Evolutionary conservation across 495 filamentous ascomycete species (phyloP), one percentile per base, ranked within the genome.

Genomic region (Geopyxis carbonaria): DNA sequence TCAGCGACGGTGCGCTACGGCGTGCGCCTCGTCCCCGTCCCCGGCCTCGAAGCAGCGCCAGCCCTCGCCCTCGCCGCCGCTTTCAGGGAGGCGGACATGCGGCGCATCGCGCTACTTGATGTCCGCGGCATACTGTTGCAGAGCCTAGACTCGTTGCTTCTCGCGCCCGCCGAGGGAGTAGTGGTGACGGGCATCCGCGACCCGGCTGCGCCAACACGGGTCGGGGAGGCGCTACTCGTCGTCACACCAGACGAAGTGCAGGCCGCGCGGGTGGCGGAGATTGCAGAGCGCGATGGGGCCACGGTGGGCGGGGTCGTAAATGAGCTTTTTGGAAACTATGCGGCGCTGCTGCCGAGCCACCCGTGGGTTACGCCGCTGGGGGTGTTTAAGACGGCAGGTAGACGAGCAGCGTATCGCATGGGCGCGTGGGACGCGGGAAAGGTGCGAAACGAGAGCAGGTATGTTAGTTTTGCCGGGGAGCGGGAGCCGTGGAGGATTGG

Each of bases 341-440:
- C 78, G 1, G 56, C 80, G 50, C 69, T 89, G 9, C 62, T 92
- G 0, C 83, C 83, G 2, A 82, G 87, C 50, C 67, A 75, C 15
- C 68, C 67, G 15, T 87, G 82, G 50, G 73, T 70, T 3, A 58
- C 86, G 5, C 50, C 84, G 3, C 74, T 73, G 18, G 70, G 71
- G 3, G 82, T 86, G 50, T 87, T 87, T 50, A 67, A 78, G 2
- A 47, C 44, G 3, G 44, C 20, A 2, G 54, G 60, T 1, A 59
- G 75, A 16, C 78, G 84, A 46, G 47, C 51, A 4, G 59, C 59
- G 0, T 86, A 76, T 47, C 49, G 86, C 3, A 38, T 57, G 4
- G 39, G 50, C 29, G 50, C 50, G 14, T 92, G 82, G 79, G 72
- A 86, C 55, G 67, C 80, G 0, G 64, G 73, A 9, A 63, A 56